These are phyloP conservation scores for Backusella tarrabulga DNA, from an alignment of 192 early-diverging fungal genomes.

Conservation along the genomic window DNA sequence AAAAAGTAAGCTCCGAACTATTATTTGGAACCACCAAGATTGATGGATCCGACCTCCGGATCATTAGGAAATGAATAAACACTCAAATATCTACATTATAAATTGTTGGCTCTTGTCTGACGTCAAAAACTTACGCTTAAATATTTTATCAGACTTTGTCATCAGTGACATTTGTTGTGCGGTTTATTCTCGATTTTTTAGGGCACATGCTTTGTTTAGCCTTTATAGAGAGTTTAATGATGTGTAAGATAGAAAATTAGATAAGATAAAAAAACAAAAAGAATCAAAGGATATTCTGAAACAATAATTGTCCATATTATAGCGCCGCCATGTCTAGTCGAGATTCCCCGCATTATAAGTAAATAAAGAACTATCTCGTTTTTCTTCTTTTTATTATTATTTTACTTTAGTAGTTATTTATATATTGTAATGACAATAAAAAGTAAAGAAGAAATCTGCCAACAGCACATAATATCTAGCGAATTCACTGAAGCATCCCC, in stretches of 20 bases:
- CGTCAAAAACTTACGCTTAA: no score
- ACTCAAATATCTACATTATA: no score
- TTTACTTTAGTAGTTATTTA: not conserved
- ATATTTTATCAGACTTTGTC: no score
- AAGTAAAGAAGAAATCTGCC: not conserved
- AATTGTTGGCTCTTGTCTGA: no score
- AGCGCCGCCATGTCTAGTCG: not conserved
- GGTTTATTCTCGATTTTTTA: not conserved
- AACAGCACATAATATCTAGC: not conserved
- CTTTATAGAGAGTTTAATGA: not conserved
- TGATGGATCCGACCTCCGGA: no score
- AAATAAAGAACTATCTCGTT: not conserved
- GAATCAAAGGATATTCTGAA: not conserved
- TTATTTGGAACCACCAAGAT: no score
- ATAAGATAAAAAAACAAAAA: not conserved
- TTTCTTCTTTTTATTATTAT: not conserved
- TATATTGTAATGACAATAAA: not conserved
- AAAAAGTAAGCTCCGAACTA: no score
- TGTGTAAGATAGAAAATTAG: not conserved
- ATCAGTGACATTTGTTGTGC: not conserved
- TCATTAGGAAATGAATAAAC: no score
- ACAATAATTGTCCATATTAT: not conserved
- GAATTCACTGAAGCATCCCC: not conserved
- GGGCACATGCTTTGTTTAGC: not conserved
- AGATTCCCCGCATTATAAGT: not conserved